Evolutionary conservation across 352 stramenopile species (phyloP), one percentile per base, ranked within the genome.

Genomic region (Globisporangium alternatum): DNA sequence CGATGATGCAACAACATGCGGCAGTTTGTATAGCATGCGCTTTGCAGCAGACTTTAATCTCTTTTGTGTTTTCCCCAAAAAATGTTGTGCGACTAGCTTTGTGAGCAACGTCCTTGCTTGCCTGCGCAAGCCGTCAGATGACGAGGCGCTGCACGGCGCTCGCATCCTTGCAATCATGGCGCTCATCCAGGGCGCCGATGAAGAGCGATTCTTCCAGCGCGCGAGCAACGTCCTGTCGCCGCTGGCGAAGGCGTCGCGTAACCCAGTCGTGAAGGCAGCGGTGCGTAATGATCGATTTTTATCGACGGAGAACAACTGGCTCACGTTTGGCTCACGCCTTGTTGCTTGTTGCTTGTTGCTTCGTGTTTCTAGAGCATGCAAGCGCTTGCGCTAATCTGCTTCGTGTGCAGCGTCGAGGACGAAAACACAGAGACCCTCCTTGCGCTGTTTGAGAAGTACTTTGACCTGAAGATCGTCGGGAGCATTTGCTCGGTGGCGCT

Each of bases 161-260:
- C 86, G 84, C 30, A 85, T 94, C n/a, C 68, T 95, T 19, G 77
- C 78, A 0, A 76, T 92, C 33, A 74, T 95, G 65, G 82, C 75
- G 43, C 74, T 94, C 37, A 92, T 94, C 63, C 80, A 91, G 55
- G 88, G 88, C 28, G 65, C 66, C 0, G 78, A 93, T 21, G 78
- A 95, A 52, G 86, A 96, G 62, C 67, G 81, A 33, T 94, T 90
- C 58, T 95, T 79, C 57, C 83, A 92, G 61, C 77, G 86, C 22
- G 68, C 78, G 7, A 90, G 91, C 62, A 79, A 76, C 30, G 79
- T 90, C 22, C 70, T 96, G 13, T 74, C 88, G 15, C 86, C 86
- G 22, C 71, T 96, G 25, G 74, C 82, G 8, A 94, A 90, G 66
- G 81, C 80, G 1, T 70, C 83, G 17, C 75, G 77, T 37, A 91